Percentiles rank a stretch among this genome's conserved stretches.
These are phyloP conservation scores for Hansenula anomala DNA, from an alignment of 1,139 yeast genomes.

Conservation along the genomic window DNA sequence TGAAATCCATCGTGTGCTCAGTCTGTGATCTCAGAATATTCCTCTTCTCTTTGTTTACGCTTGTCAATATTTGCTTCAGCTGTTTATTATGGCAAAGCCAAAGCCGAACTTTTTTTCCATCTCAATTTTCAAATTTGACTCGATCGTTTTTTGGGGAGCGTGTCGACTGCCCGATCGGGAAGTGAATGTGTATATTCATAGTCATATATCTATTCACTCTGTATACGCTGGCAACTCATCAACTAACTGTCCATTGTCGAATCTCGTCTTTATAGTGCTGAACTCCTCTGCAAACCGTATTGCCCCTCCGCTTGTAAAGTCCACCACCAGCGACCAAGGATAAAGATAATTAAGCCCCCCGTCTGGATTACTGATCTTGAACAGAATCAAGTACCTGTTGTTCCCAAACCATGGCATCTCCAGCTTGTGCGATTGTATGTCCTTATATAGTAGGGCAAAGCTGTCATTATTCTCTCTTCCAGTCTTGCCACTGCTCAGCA, in stretches of 20 bases:
- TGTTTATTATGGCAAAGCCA: slow-evolving; percentile 1
- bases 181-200: slow-evolving; percentile 1
- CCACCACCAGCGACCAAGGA: slow-evolving; percentile 34
- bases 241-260: slow-evolving; percentile 32
- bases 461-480: slow-evolving; percentile 18
- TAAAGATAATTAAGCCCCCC: slow-evolving; percentile 42
- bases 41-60: slow-evolving; percentile 1
- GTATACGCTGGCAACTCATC: slow-evolving; percentile 42
- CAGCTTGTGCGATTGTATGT: slow-evolving; percentile 28
- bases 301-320: slow-evolving; percentile 47
- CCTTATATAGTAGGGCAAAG: slow-evolving; percentile 26
- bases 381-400: slow-evolving; percentile 43
- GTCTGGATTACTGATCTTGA: slow-evolving; percentile 31
- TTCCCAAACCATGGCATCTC: slow-evolving; percentile 54
- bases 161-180: slow-evolving; percentile 11
- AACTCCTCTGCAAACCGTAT: slow-evolving; percentile 33
- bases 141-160: no score
- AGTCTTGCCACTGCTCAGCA: no score
- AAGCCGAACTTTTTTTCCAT: slow-evolving; percentile 3
- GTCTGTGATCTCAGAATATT: not conserved
- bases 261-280: slow-evolving; percentile 29
- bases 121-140: not conserved
- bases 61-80: slow-evolving; percentile 4
- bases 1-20: slow-evolving; percentile 23
- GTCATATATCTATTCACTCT: no score